phyloP scores from a whole-genome alignment of 345 rosid species.

The Salix exigua region DNA sequence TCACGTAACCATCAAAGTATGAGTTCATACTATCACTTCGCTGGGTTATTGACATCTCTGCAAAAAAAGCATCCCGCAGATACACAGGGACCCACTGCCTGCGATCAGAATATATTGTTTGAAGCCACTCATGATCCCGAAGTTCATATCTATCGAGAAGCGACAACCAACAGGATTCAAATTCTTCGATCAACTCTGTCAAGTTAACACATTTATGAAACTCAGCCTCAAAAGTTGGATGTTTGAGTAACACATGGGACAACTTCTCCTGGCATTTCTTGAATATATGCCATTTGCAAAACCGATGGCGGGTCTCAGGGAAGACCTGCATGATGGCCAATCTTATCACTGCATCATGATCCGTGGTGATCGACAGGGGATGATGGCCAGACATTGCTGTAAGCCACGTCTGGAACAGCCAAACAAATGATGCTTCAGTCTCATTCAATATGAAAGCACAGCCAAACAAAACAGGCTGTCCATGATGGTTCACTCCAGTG shows the following conservation, averaged over 20 bases:
- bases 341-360: constrained; percentile 54
- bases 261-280: constrained; percentile 62
- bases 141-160: constrained; percentile 49
- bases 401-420: constrained; percentile 79
- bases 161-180: constrained; percentile 61
- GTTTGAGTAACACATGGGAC: constrained; percentile 45
- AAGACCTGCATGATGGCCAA: constrained; percentile 57
- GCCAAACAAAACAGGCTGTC: constrained; percentile 70
- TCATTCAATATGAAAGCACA: constrained; percentile 60
- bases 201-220: constrained; percentile 52
- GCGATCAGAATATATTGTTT: constrained; percentile 52
- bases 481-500: constrained; percentile 70
- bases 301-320: constrained; percentile 51
- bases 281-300: constrained; percentile 49
- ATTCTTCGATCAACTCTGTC: constrained; percentile 51
- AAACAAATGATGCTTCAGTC: constrained; percentile 55
- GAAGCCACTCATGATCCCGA: constrained; percentile 63
- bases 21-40: constrained; percentile 37
- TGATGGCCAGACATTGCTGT: constrained; percentile 56
- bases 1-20: constrained; percentile 58
- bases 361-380: constrained; percentile 69
- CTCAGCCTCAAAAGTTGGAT: constrained; percentile 65
- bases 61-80: constrained; percentile 57
- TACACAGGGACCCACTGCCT: constrained; percentile 75
- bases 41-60: constrained; percentile 42